These are phyloP conservation scores for Fibroporia radiculosa DNA, from an alignment of 768 basidiomycete species.

Conservation along the genomic window DNA sequence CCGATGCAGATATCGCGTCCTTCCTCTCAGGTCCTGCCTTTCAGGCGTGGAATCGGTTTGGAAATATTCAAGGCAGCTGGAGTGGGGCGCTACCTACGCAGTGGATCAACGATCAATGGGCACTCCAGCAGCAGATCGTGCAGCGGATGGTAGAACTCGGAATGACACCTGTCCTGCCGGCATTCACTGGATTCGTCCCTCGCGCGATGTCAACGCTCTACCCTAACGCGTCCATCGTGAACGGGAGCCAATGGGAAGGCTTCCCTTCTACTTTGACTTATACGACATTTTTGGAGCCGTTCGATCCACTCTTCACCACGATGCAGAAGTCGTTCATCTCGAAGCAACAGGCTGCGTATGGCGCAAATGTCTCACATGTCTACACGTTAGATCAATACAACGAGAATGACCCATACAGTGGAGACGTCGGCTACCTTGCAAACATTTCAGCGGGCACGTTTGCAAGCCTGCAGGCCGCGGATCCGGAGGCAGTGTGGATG, in stretches of 20 bases:
- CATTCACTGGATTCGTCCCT: slow-evolving; percentile 36
- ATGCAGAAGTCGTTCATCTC: slow-evolving; percentile 31
- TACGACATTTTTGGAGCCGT: slow-evolving; percentile 33
- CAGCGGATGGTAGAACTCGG: slow-evolving; percentile 33
- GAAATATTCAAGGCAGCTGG: slow-evolving; percentile 36
- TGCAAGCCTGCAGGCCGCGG: slow-evolving; percentile 29
- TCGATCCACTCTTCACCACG: slow-evolving; percentile 28
- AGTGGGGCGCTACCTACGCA: slow-evolving; percentile 26
- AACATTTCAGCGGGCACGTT: slow-evolving; percentile 28
- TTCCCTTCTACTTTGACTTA: slow-evolving; percentile 28
- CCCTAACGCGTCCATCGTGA: slow-evolving; percentile 28
- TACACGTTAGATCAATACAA: slow-evolving; percentile 40
- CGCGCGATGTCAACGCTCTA: slow-evolving; percentile 22
- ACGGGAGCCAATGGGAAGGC: slow-evolving; percentile 28
- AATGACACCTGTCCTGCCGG: slow-evolving; percentile 35
- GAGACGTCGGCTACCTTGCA: slow-evolving; percentile 25
- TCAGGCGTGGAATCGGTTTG: slow-evolving; percentile 36
- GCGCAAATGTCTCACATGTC: slow-evolving; percentile 28
- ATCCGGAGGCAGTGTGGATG: slow-evolving; percentile 33
- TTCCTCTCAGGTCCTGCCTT: slow-evolving; percentile 35
- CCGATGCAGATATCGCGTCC: slow-evolving; percentile 24
- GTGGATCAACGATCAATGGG: slow-evolving; percentile 32
- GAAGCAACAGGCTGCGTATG: slow-evolving; percentile 31
- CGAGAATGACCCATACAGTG: slow-evolving; percentile 32
- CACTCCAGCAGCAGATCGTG: slow-evolving; percentile 29